Percentiles rank a stretch among this genome's conserved stretches.
These are phyloP conservation scores for Scleromitrula shiraiana DNA, from an alignment of 2,329 filamentous ascomycete genomes.

Conservation along the genomic window DNA sequence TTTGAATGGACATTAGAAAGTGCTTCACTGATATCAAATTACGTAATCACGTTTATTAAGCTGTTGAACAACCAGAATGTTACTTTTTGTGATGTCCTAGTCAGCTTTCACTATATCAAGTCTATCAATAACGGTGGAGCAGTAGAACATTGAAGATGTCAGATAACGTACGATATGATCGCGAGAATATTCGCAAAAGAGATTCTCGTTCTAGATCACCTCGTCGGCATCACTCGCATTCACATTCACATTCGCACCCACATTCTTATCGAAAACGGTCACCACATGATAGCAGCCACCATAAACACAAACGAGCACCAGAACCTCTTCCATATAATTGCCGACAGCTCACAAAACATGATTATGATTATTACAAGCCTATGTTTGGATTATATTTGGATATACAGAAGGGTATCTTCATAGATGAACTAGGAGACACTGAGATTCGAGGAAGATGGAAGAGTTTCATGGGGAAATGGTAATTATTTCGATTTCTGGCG, in stretches of 20 bases:
- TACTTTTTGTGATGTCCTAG: too few species aligned
- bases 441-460: conserved; percentile 85
- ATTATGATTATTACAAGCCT: conserved; percentile 57
- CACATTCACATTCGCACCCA: conserved; percentile 7
- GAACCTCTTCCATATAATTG: conserved; percentile 55
- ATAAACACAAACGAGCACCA: conserved; percentile 22
- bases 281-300: conserved; percentile 14
- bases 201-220: conserved; percentile 12
- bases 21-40: too few species aligned
- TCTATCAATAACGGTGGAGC: not conserved
- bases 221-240: conserved; percentile 9
- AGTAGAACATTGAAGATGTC: conserved; percentile 2
- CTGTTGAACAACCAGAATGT: too few species aligned
- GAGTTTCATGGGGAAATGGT: conserved; percentile 86
- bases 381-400: conserved; percentile 81
- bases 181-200: conserved; percentile 1
- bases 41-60: too few species aligned
- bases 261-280: conserved; percentile 19
- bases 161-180: not conserved
- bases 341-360: conserved; percentile 57
- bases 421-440: conserved; percentile 62
- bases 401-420: conserved; percentile 70
- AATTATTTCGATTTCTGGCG: conserved; percentile 27
- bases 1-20: too few species aligned
- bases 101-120: too few species aligned